Percentiles rank a stretch among this genome's conserved stretches.
These are phyloP conservation scores for Solanum virginianum DNA, from an alignment of 257 asterid species.

Conservation along the genomic window DNA sequence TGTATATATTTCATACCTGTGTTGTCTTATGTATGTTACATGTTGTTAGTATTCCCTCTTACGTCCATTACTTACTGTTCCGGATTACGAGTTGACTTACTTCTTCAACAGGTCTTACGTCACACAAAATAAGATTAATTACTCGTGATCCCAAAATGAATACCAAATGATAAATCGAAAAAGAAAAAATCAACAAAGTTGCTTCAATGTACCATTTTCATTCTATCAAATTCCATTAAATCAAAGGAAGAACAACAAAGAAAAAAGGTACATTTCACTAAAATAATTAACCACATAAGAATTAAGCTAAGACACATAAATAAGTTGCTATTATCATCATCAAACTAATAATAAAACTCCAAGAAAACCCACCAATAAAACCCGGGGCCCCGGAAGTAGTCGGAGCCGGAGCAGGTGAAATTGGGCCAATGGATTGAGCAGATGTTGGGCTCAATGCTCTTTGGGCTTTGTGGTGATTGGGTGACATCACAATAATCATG, in stretches of 20 bases:
- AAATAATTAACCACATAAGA: background rate
- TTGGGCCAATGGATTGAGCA: background rate
- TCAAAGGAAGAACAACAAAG: background rate
- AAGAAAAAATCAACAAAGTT: background rate
- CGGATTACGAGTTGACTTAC: no score
- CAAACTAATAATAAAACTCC: background rate
- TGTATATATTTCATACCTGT: no score
- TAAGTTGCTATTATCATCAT: background rate
- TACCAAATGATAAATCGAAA: no score
- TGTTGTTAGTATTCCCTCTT: no score
- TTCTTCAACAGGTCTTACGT: no score
- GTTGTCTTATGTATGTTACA: no score
- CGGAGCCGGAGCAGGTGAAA: constrained; percentile 5
- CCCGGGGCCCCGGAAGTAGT: background rate
- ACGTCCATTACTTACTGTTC: no score
- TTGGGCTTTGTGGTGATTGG: background rate
- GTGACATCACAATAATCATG: constrained; percentile 9
- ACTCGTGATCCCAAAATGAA: background rate
- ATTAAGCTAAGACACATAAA: background rate
- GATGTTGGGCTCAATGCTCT: background rate
- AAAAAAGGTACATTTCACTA: background rate
- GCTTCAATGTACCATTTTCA: background rate
- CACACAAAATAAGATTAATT: no score
- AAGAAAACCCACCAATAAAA: background rate
- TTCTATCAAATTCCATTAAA: background rate